Evolutionary conservation across 2,329 filamentous ascomycete genomes (phyloP).

Genomic region (Fusarium drepaniforme): DNA sequence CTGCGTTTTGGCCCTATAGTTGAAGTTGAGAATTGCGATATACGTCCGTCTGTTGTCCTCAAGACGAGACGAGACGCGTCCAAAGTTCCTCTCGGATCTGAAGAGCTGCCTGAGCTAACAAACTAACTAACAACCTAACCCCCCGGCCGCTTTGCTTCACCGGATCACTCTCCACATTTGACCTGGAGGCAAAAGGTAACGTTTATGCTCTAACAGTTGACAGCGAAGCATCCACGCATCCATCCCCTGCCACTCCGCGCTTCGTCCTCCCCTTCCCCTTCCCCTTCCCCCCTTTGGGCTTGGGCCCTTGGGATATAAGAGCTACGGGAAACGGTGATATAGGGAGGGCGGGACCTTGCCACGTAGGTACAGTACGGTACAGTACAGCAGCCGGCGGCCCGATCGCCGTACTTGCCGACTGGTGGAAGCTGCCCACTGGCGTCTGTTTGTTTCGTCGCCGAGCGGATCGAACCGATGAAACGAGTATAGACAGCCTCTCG

Average conservation of each 20-base stretch:
- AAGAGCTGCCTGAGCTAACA: neutral
- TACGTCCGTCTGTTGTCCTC: slow-evolving; percentile 7
- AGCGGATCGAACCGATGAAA: slow-evolving; percentile 37
- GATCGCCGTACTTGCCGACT: slow-evolving; percentile 33
- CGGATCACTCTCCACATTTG: slow-evolving; percentile 36
- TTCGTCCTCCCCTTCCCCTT: slow-evolving; percentile 8
- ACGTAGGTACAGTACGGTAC: slow-evolving; percentile 17
- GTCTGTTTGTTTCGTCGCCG: neutral
- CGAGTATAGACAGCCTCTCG: slow-evolving; percentile 7
- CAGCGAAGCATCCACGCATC: slow-evolving; percentile 5
- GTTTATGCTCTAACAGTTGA: slow-evolving; percentile 28
- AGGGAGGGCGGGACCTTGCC: slow-evolving; percentile 36
- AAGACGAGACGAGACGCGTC: neutral
- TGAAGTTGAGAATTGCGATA: slow-evolving; percentile 35
- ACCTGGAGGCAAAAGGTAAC: slow-evolving; percentile 36
- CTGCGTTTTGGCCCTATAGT: slow-evolving; percentile 26
- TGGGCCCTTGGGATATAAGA: slow-evolving; percentile 22
- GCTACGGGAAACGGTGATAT: slow-evolving; percentile 31
- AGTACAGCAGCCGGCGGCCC: slow-evolving; percentile 25
- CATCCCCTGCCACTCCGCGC: slow-evolving; percentile 28
- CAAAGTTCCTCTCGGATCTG: slow-evolving; percentile 37
- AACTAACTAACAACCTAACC: neutral
- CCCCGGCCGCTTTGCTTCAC: slow-evolving; percentile 38
- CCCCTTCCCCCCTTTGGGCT: neutral
- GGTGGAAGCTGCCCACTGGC: slow-evolving; percentile 19